Evolutionary conservation across 2,329 filamentous ascomycete genomes (phyloP).

Genomic region (Alternaria triticina): DNA sequence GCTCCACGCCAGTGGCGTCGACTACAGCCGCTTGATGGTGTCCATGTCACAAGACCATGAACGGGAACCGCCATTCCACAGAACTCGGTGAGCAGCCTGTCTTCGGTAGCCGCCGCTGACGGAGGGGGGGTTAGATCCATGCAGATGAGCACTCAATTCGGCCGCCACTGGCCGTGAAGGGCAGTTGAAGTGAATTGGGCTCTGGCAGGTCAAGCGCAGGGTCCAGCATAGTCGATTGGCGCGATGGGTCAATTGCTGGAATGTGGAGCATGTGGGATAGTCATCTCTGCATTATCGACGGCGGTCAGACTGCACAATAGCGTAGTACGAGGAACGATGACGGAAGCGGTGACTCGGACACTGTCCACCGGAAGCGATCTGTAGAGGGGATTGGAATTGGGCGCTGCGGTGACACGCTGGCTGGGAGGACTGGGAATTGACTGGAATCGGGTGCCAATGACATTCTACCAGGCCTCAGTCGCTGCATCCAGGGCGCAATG

Average conservation of each 20-base stretch:
- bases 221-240: constrained; percentile 1
- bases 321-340: constrained; percentile 19
- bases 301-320: constrained; percentile 29
- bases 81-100: constrained; percentile 22
- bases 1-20: constrained; percentile 38
- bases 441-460: constrained; percentile 28
- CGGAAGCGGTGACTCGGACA: constrained; percentile 29
- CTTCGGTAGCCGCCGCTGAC: constrained; percentile 26
- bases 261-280: constrained; percentile 38
- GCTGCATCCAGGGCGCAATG: constrained; percentile 16
- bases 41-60: constrained; percentile 41
- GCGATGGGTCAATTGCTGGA: constrained; percentile 24
- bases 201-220: constrained; percentile 18
- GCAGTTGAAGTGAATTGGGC: constrained; percentile 29
- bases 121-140: constrained; percentile 16
- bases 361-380: constrained; percentile 7
- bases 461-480: constrained; percentile 14
- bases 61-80: constrained; percentile 20
- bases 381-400: constrained; percentile 13
- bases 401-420: constrained; percentile 28
- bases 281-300: constrained; percentile 24
- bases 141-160: constrained; percentile 16
- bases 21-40: constrained; percentile 22
- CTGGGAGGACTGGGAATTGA: neutral
- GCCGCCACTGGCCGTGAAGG: constrained; percentile 12